Percentiles rank a stretch among this genome's conserved stretches.
These are phyloP conservation scores for Fusarium anguioides DNA, from an alignment of 2,329 filamentous ascomycete species.

Conservation along the genomic window DNA sequence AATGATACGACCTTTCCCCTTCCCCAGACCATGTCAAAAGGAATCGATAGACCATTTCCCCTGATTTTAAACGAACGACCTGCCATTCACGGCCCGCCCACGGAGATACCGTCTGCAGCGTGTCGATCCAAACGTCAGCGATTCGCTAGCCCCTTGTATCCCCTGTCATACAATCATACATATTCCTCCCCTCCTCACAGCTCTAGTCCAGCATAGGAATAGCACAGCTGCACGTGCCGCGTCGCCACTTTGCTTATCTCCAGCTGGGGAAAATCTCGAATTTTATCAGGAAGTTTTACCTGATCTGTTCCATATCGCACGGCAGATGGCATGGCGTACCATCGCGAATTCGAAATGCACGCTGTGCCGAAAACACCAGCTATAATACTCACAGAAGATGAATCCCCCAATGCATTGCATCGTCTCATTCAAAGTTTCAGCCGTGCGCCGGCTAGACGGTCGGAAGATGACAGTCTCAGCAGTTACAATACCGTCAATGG, in stretches of 20 bases:
- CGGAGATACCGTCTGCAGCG: slow-evolving; percentile 7
- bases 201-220: not conserved
- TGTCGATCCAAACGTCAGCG: not conserved
- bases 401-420: not conserved
- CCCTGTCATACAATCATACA: not conserved
- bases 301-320: not conserved
- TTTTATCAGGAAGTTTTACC: too few relatives aligned
- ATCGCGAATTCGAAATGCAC: slow-evolving; percentile 35
- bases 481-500: slow-evolving; percentile 24
- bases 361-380: slow-evolving; percentile 5
- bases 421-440: slow-evolving; percentile 31
- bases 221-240: slow-evolving; percentile 25
- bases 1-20: not conserved
- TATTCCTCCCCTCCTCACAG: not conserved
- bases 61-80: not conserved
- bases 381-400: not conserved
- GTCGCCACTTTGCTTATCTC: not conserved
- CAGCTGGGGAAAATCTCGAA: slow-evolving; percentile 8
- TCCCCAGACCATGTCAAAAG: not conserved
- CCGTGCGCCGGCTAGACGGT: slow-evolving; percentile 20
- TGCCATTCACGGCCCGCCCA: not conserved
- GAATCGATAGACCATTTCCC: not conserved
- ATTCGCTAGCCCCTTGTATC: slow-evolving; percentile 2
- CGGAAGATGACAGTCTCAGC: slow-evolving; percentile 24
- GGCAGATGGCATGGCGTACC: slow-evolving; percentile 37